These are phyloP conservation scores for Calonectria crousiana DNA, from an alignment of 2,329 filamentous ascomycete species.

Conservation along the genomic window DNA sequence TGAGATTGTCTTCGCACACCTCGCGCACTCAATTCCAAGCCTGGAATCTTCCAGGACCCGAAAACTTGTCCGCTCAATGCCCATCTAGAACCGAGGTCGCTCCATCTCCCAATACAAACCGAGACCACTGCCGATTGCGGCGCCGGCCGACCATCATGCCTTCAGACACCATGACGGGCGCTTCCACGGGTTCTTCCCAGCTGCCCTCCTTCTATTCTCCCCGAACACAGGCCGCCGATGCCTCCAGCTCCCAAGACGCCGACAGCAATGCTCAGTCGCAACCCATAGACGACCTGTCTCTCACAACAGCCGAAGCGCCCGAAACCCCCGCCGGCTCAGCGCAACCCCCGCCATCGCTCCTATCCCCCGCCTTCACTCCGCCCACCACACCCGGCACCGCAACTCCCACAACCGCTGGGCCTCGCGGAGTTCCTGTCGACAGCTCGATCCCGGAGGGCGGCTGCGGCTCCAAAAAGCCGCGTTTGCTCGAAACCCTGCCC, in stretches of 20 bases:
- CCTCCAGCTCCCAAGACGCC: constrained; percentile 27
- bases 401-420: constrained; percentile 60
- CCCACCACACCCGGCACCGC: constrained; percentile 72
- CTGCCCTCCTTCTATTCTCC: constrained; percentile 64
- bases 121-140: constrained; percentile 40
- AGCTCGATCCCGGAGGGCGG: constrained; percentile 69
- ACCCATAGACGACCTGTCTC: constrained; percentile 52
- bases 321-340: constrained; percentile 34
- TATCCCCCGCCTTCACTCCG: constrained; percentile 88
- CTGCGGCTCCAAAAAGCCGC: constrained; percentile 74
- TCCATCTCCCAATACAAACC: not conserved
- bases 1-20: not conserved
- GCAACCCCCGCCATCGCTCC: constrained; percentile 72
- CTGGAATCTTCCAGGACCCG: not conserved
- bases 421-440: constrained; percentile 70
- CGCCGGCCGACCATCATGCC: constrained; percentile 42
- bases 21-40: constrained; percentile 2
- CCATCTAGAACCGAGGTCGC: constrained; percentile 26
- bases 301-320: constrained; percentile 43
- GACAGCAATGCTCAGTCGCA: constrained; percentile 37
- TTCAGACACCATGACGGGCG: constrained; percentile 44
- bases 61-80: constrained; percentile 24
- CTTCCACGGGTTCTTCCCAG: constrained; percentile 48
- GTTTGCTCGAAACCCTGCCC: constrained; percentile 80
- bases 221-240: constrained; percentile 47